Base-by-base conservation (phyloP, 768 basidiomycete species). In the Gymnopilus junonius region DNA sequence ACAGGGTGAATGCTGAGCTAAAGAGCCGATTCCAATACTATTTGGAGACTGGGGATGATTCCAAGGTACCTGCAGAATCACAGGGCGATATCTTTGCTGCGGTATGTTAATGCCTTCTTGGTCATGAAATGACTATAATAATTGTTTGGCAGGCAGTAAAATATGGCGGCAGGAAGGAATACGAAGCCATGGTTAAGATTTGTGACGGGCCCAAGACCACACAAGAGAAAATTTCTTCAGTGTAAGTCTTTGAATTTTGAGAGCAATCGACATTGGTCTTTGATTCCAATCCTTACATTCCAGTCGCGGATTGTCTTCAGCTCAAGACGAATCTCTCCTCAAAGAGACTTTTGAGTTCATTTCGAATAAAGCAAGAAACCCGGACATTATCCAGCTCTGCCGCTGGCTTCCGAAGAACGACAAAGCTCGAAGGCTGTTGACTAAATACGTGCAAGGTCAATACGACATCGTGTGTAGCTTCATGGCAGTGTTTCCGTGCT, bases 41-140 rank as follows among this genome's bases (percentile, higher is more conserved):
- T 73, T 73, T 90, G 69, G 82, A 85, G 62, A 91, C 87, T 17
- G 85, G 86, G 10, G 92, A 97, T 70, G 86, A 90, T 67, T 89
- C 89, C 0, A 80, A 75, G 57, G 93, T 99, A 66, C 93, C 94
- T 10, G 84, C 86, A 25, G 96, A 98, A 76, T 76, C 98, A 48
- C 84, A 90, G 67, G 69, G 79, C 34, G 76, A 82, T 37, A 85
- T 86, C 42, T 89, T 81, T 72, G 67, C 72, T 34, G 80, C 76
- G 48, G 90, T 91, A 66, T 25, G 37, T 15, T 40, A 20, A 35
- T 35, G 5, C 29, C n/a, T 50, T 50, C 25, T 27, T 27, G 8
- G 12, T 46, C 4, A 11, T 25, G 21, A 25, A 11, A 46, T 14
- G 12, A 10, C 4, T 14, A 29, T 31, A 8, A 17, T 15, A 15